Evolutionary conservation across 2,329 filamentous ascomycete species (phyloP), one percentile per base, ranked within the genome.

Genomic region (Colletotrichum sp.): DNA sequence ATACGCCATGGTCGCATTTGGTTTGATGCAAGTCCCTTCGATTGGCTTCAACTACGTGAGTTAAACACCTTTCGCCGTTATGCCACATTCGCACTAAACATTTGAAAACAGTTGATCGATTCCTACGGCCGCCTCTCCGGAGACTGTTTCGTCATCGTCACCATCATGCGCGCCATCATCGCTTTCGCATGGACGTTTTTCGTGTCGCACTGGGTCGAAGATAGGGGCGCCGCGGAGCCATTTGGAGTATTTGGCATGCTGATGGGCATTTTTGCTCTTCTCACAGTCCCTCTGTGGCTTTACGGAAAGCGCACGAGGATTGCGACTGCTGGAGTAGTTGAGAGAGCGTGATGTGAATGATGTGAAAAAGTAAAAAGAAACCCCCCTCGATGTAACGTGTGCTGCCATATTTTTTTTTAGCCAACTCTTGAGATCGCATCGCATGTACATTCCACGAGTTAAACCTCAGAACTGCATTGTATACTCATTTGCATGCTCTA

Each of bases 151-250:
- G 88, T 89, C 15, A 87, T 89, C 67, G 86, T 91, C 0, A 90
- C 89, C 2, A 87, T 87, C 36, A 80, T 88, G 18, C 84, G 89
- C 5, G 84, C 88, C 13, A 80, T 90, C 7, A 85, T 92, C 10
- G 84, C 86, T 1, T 91, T 91, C 78, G 85, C 88, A 0, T 91
- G 89, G 89, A 89, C 88, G 0, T 90, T 90, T 71, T 90, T 91
- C 60, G 86, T 88, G 0, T 85, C 85, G 4, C 82, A 86, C 6
- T 91, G 89, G 89, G 83, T 89, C 1, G 78, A 81, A 2, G 64
- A 81, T 1, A 80, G 79, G 1, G 90, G 90, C 1, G 78, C 86
- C 2, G 85, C 89, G 1, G 81, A 89, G 69, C 86, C 89, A 0
- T 91, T 91, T 80, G 89, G 89, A 0, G 86, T 90, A 5, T 90